These are phyloP conservation scores for Boletus rubropictus DNA, from an alignment of 768 basidiomycete genomes.

Conservation along the genomic window DNA sequence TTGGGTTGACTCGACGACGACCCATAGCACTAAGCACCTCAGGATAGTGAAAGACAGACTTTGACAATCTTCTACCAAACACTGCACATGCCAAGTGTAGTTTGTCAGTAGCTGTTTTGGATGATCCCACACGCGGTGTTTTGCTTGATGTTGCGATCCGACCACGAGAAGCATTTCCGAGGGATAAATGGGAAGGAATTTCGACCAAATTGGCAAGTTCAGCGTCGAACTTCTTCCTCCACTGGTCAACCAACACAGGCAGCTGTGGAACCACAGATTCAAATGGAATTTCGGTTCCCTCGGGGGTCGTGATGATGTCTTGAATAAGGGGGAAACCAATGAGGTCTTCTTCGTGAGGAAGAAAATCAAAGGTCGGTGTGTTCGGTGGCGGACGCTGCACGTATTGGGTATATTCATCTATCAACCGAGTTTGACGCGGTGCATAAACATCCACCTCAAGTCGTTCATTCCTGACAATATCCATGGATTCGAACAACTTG, in stretches of 20 bases:
- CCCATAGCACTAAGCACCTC: background rate
- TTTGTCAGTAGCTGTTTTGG: background rate
- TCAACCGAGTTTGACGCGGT: background rate
- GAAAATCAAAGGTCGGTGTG: background rate
- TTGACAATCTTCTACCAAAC: background rate
- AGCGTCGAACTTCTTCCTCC: background rate
- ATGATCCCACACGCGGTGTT: background rate
- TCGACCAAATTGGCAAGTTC: background rate
- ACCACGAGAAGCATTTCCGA: background rate
- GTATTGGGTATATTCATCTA: background rate
- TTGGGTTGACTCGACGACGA: no score
- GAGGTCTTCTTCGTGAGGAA: background rate
- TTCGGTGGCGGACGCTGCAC: background rate
- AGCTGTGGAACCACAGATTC: conserved; percentile 3
- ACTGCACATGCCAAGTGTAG: background rate
- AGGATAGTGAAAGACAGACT: background rate
- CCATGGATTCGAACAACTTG: background rate
- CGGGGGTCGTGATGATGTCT: background rate
- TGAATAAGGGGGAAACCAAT: background rate
- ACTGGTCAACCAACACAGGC: background rate
- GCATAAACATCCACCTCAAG: background rate
- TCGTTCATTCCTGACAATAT: background rate
- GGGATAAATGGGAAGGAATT: background rate
- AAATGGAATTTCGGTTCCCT: background rate
- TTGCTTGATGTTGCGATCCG: background rate